Evolutionary conservation across 179 eudicot species (phyloP), one percentile per base, ranked within the genome.

Genomic region (Heliamphora pulchella): DNA sequence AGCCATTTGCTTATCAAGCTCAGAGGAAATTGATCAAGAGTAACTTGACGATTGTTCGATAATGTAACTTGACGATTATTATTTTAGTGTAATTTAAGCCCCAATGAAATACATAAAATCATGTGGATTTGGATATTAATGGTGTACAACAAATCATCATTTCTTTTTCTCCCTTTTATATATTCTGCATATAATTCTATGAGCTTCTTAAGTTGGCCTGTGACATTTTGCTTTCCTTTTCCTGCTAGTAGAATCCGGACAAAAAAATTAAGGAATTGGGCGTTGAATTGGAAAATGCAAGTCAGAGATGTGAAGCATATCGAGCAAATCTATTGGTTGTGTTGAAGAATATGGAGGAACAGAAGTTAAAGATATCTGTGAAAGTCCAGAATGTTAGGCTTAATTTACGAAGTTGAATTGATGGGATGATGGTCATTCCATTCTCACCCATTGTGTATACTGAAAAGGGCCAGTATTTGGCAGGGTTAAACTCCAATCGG

Each of bases 351-450:
- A 50, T 78, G 80, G 80, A 78, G 48, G 80, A 78, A n/a, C 80
- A 78, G 51, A 78, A 78, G 63, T 66, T 78, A 41, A 78, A 78
- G 63, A 78, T 78, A 66, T 48, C 80, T 15, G 80, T 78, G 14
- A 66, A 78, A 66, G 74, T 78, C 50, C 80, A 66, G 64, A 78
- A 66, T 66, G 80, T 53, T 62, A 78, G 63, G 44, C 80, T 66
- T 17, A 39, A 9, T 53, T 41, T 66, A 41, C 39, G 14, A 50
- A 14, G 51, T 78, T 78, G 63, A 78, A 51, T 51, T 50, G 46
- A 50, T 48, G 73, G 47, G 61, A 44, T 77, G 59, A 65, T 14
- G 55, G n/a, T 14, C 55, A 20, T 76, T 48, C 55, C 57, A 76
- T 47, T 53, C 15, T 8, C 62, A 22, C 31, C 63, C 73, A 1